phyloP scores from a whole-genome alignment of 768 basidiomycete genomes.

The Leccinum aurantiacum region DNA sequence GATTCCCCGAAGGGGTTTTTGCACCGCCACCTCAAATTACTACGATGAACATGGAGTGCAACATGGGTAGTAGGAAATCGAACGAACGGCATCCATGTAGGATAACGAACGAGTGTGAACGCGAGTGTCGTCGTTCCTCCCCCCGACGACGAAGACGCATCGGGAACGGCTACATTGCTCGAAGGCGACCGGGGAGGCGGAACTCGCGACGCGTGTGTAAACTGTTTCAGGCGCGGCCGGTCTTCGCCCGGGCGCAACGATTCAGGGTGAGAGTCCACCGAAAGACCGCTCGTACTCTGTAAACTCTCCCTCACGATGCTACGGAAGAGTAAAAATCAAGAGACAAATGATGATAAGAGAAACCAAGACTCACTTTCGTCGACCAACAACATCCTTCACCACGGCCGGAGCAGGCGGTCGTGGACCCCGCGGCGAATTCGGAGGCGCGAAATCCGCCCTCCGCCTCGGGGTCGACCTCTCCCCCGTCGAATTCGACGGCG shows the following conservation, averaged over 20 bases:
- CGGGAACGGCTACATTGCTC: constrained; percentile 17
- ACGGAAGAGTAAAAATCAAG: constrained; percentile 30
- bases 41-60: too few species aligned
- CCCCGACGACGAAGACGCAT: not conserved
- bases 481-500: constrained; percentile 65
- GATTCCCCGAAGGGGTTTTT: too few species aligned
- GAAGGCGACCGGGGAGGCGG: constrained; percentile 55
- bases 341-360: not conserved
- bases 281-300: constrained; percentile 40
- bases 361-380: constrained; percentile 21
- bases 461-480: constrained; percentile 65
- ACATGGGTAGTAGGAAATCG: too few species aligned
- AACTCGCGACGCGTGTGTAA: constrained; percentile 67
- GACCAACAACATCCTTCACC: constrained; percentile 21
- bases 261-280: constrained; percentile 36
- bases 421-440: constrained; percentile 44
- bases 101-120: too few species aligned
- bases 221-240: constrained; percentile 67
- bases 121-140: too few species aligned
- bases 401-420: constrained; percentile 22
- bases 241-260: constrained; percentile 30
- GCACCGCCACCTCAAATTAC: too few species aligned
- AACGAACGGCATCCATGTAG: too few species aligned
- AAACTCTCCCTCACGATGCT: constrained; percentile 55
- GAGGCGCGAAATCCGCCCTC: constrained; percentile 68